Evolutionary conservation across 257 asterid genomes (phyloP).

Genomic region (Hygrophila difformis): DNA sequence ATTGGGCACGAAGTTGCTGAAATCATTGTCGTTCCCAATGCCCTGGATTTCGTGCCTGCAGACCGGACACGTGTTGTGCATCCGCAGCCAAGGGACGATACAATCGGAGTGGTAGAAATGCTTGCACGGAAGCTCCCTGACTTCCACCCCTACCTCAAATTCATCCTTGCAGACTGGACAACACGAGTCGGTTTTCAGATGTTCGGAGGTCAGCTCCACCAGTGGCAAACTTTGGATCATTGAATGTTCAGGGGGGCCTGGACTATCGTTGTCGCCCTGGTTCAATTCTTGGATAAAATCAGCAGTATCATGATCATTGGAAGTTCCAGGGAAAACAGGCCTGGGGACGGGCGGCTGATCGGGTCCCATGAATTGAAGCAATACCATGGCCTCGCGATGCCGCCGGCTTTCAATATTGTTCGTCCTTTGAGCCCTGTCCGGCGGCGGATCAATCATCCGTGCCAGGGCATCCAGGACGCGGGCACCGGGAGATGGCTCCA

Average conservation of each 20-base stretch:
- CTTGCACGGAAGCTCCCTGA: conserved; percentile 66
- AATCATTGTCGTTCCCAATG: too few species aligned
- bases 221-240: conserved; percentile 39
- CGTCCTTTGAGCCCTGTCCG: conserved; percentile 3
- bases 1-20: too few species aligned
- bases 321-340: conserved; percentile 21
- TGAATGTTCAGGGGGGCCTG: conserved; percentile 34
- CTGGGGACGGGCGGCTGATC: conserved; percentile 25
- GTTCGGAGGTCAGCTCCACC: conserved; percentile 29
- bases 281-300: conserved; percentile 28
- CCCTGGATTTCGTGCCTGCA: conserved; percentile 57
- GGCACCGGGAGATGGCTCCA: conserved; percentile 32
- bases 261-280: conserved; percentile 30
- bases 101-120: conserved; percentile 75
- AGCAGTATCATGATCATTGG: background rate
- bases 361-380: conserved; percentile 55
- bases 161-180: conserved; percentile 93
- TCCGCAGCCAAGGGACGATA: conserved; percentile 70
- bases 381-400: conserved; percentile 30
- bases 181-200: conserved; percentile 29
- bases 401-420: background rate
- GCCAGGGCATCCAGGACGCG: conserved; percentile 45
- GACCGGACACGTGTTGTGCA: conserved; percentile 75
- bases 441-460: conserved; percentile 37
- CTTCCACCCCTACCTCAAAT: conserved; percentile 52